These are phyloP conservation scores for Vigna angularis DNA, from an alignment of 306 rosid genomes.

Conservation along the genomic window DNA sequence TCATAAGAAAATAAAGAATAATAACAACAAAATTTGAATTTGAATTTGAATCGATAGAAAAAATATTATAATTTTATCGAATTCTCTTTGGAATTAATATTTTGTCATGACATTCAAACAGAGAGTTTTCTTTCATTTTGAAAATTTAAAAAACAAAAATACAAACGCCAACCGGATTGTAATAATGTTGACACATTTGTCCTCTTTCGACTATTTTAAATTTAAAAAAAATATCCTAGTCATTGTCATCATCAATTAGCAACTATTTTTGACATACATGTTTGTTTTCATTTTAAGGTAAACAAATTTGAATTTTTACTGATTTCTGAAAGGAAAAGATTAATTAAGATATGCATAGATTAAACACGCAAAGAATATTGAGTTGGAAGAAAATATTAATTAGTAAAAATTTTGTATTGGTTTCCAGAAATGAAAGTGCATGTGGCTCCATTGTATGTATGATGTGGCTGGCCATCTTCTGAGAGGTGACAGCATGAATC, in stretches of 20 bases:
- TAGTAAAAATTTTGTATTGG: background rate
- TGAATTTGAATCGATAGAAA: background rate
- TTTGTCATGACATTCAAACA: background rate
- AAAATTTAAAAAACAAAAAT: too few relatives aligned
- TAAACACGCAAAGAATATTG: background rate
- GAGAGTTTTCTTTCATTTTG: background rate
- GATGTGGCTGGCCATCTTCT: conserved; percentile 56
- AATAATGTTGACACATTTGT: conserved; percentile 29
- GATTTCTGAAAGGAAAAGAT: background rate
- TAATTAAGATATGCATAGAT: background rate
- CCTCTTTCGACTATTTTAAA: conserved; percentile 2
- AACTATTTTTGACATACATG: background rate
- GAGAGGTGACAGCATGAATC: conserved; percentile 39
- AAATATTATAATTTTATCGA: background rate
- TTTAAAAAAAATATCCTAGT: background rate
- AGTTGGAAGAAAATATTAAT: background rate
- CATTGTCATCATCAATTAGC: background rate
- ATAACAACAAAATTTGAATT: background rate
- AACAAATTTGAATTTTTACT: background rate
- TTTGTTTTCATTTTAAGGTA: background rate
- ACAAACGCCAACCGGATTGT: background rate
- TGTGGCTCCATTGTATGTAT: conserved; percentile 45
- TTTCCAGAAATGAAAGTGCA: conserved; percentile 46
- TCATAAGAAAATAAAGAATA: background rate
- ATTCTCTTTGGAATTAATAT: background rate